Evolutionary conservation across 2,329 filamentous ascomycete genomes (phyloP).

Genomic region (Xylariaceae sp.): DNA sequence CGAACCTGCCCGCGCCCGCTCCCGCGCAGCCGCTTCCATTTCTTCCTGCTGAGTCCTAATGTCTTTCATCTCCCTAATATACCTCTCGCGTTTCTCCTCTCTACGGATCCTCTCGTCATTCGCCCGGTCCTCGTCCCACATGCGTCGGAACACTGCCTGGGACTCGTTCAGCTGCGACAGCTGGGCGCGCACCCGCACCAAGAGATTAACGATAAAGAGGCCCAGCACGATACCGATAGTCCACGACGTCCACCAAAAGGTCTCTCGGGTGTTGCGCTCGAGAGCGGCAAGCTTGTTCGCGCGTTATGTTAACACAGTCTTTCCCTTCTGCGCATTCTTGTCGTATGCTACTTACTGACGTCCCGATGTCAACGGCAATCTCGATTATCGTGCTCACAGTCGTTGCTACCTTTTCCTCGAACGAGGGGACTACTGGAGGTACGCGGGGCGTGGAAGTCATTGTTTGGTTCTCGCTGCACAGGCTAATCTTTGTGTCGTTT

Average conservation of each 20-base stretch:
- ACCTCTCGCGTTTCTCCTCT: slow-evolving; percentile 5
- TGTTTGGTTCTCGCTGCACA: too few species aligned
- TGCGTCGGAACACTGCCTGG: slow-evolving; percentile 21
- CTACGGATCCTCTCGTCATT: slow-evolving; percentile 3
- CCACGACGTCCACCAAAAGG: slow-evolving; percentile 27
- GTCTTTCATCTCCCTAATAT: not conserved
- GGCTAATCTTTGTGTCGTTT: too few species aligned
- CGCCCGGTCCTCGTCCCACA: slow-evolving; percentile 26
- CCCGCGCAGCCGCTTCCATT: not conserved
- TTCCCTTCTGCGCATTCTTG: not conserved
- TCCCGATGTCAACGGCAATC: not conserved
- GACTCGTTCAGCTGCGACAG: slow-evolving; percentile 19
- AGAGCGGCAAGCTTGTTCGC: slow-evolving; percentile 18
- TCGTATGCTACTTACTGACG: slow-evolving; percentile 1
- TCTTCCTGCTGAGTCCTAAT: not conserved
- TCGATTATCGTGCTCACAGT: slow-evolving; percentile 5
- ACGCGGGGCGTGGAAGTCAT: not conserved
- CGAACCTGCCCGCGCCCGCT: not conserved
- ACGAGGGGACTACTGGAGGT: not conserved
- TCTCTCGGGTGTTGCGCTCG: slow-evolving; percentile 19
- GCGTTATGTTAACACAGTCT: not conserved
- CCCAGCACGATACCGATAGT: slow-evolving; percentile 17
- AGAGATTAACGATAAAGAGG: slow-evolving; percentile 20
- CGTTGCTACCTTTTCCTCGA: slow-evolving; percentile 3
- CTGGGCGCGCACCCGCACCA: slow-evolving; percentile 19